phyloP scores from a whole-genome alignment of 495 filamentous ascomycete genomes.

The Aspergillus nidulans region DNA sequence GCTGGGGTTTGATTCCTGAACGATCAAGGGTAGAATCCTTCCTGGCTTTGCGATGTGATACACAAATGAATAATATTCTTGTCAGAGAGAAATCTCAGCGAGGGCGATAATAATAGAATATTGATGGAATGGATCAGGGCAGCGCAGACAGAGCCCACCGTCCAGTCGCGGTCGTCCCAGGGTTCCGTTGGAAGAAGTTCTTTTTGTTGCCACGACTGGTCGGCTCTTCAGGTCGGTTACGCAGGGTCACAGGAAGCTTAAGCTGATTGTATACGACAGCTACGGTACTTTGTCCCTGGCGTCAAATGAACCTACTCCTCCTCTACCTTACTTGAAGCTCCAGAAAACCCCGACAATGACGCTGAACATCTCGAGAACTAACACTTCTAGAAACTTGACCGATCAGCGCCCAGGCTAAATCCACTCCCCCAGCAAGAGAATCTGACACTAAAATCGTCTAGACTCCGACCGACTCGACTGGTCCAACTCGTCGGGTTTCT shows the following conservation, averaged over 20 bases:
- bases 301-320: no score
- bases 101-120: background rate
- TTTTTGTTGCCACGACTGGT: slow-evolving; percentile 11
- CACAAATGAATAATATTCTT: background rate
- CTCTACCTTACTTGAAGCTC: background rate
- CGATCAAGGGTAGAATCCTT: slow-evolving; percentile 12
- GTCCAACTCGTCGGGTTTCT: slow-evolving; percentile 13
- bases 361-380: slow-evolving; percentile 9
- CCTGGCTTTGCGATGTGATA: background rate
- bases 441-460: slow-evolving; percentile 17
- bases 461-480: slow-evolving; percentile 27
- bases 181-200: slow-evolving; percentile 8
- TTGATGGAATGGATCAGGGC: slow-evolving; percentile 5
- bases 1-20: background rate
- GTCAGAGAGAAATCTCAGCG: background rate
- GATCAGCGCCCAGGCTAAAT: background rate
- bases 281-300: background rate
- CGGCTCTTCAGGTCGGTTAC: slow-evolving; percentile 4
- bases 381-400: background rate
- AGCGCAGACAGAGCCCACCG: slow-evolving; percentile 6
- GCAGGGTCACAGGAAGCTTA: background rate
- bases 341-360: background rate
- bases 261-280: background rate
- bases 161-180: slow-evolving; percentile 14
- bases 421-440: background rate